Percentiles rank a stretch among this genome's conserved stretches.
Conservation (phyloP, 148 eudicot genomes). For the Simmondsia chinensis region DNA sequence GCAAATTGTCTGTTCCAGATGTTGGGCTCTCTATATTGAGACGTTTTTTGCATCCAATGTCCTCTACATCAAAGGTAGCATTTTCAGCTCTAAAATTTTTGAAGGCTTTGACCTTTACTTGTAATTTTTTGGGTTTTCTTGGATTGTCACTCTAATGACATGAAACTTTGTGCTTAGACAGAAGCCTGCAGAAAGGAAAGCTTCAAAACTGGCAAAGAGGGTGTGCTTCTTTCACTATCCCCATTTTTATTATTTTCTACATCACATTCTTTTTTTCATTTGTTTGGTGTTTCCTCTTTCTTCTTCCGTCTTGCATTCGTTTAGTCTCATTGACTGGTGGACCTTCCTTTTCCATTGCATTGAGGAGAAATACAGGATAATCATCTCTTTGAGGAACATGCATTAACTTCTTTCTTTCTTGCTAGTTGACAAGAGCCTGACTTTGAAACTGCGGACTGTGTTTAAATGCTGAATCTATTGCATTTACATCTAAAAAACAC, state of each 20-base stretch:
- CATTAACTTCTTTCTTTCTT: too few species aligned
- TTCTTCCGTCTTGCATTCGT: neutral
- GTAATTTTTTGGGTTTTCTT: neutral
- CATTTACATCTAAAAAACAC: too few species aligned
- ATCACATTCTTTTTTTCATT: too few species aligned
- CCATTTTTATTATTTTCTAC: neutral
- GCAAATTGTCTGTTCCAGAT: constrained; percentile 42
- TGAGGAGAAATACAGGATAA: neutral
- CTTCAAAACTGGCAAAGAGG: constrained; percentile 91
- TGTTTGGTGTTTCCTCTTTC: neutral
- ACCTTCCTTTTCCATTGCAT: neutral
- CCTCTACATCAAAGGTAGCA: constrained; percentile 52
- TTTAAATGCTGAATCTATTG: too few species aligned
- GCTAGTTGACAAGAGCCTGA: too few species aligned
- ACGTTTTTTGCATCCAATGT: constrained; percentile 66
- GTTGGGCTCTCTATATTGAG: constrained; percentile 88
- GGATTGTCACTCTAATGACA: constrained; percentile 20
- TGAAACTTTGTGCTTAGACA: constrained; percentile 60
- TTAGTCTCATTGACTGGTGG: neutral
- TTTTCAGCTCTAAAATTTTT: constrained; percentile 12
- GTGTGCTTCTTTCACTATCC: constrained; percentile 24
- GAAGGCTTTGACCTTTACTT: neutral
- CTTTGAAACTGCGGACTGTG: too few species aligned
- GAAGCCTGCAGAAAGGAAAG: constrained; percentile 62
- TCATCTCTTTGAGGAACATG: too few species aligned